Conservation (phyloP, 345 rosid genomes). For the Zanthoxylum bungeanum region DNA sequence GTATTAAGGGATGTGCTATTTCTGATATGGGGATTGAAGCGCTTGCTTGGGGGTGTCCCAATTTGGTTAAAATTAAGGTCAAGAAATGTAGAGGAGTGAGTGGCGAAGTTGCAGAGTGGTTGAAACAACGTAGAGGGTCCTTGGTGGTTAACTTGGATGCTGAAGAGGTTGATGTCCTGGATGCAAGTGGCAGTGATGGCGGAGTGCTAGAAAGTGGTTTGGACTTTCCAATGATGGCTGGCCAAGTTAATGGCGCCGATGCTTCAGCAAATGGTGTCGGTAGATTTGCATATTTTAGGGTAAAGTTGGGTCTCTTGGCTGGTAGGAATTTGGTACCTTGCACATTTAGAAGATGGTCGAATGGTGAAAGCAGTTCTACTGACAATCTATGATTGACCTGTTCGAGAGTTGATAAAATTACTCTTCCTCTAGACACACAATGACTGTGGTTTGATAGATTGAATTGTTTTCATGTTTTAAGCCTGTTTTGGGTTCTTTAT, state of each 20-base stretch:
- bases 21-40: conserved; percentile 67
- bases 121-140: conserved; percentile 46
- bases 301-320: conserved; percentile 54
- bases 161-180: conserved; percentile 31
- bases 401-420: conserved; percentile 8
- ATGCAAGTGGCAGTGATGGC: conserved; percentile 33
- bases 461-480: neutral
- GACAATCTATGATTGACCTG: conserved; percentile 29
- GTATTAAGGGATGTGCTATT: conserved; percentile 74
- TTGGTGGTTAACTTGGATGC: conserved; percentile 64
- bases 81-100: conserved; percentile 76
- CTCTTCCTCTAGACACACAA: conserved; percentile 8
- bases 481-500: neutral
- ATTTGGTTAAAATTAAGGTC: conserved; percentile 72
- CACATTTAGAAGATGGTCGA: conserved; percentile 58
- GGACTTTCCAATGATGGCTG: conserved; percentile 25
- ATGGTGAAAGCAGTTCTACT: conserved; percentile 30
- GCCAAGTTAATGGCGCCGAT: conserved; percentile 31
- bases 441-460: neutral
- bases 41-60: conserved; percentile 75
- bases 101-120: conserved; percentile 49
- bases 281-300: conserved; percentile 44
- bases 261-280: conserved; percentile 40
- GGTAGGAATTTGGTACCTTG: conserved; percentile 53
- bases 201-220: conserved; percentile 41